phyloP scores from a whole-genome alignment of 2,329 filamentous ascomycete species.

The Xylariaceae sp. region DNA sequence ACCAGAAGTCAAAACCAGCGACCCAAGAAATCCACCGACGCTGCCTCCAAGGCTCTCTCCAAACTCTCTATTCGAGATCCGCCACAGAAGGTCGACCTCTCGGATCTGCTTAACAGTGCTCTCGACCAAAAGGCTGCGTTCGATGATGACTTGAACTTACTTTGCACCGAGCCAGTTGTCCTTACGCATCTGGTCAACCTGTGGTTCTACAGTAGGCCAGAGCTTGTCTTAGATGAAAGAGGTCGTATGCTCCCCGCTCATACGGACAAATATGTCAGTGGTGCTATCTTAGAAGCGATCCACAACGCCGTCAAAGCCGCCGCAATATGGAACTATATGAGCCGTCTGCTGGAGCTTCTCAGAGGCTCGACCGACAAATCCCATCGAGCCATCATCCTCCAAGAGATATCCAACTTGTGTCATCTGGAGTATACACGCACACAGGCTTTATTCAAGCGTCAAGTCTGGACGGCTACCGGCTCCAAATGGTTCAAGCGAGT shows the following conservation, averaged over 20 bases:
- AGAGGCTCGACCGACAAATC: constrained; percentile 32
- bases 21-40: constrained; percentile 37
- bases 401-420: constrained; percentile 50
- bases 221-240: constrained; percentile 49
- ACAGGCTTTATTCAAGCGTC: constrained; percentile 45
- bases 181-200: constrained; percentile 40
- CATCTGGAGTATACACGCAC: constrained; percentile 46
- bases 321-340: constrained; percentile 47
- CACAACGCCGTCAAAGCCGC: constrained; percentile 40
- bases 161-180: constrained; percentile 38
- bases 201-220: constrained; percentile 44
- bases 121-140: constrained; percentile 39
- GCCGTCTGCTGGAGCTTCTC: constrained; percentile 41
- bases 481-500: constrained; percentile 47
- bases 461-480: constrained; percentile 41
- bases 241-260: constrained; percentile 42
- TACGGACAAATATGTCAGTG: constrained; percentile 47
- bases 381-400: constrained; percentile 41
- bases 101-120: constrained; percentile 36
- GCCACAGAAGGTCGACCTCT: constrained; percentile 35
- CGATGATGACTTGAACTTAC: constrained; percentile 40
- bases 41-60: constrained; percentile 35
- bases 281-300: constrained; percentile 45
- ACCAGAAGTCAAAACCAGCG: constrained; percentile 28
- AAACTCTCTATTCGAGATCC: constrained; percentile 36